phyloP scores from a whole-genome alignment of 441 rosid species.

The Monsonia emarginata region DNA sequence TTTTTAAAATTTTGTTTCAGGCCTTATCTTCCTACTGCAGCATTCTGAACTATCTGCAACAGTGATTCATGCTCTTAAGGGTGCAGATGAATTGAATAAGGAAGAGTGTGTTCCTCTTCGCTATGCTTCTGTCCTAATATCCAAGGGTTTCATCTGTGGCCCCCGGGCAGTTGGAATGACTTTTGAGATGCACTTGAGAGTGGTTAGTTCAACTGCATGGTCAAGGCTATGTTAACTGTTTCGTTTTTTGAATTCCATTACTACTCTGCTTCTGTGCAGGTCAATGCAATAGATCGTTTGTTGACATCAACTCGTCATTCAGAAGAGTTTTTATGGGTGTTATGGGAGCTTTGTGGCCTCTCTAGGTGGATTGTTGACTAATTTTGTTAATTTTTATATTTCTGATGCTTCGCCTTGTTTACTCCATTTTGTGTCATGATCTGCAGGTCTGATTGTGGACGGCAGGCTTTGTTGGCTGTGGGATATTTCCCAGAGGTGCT shows the following conservation, averaged over 20 bases:
- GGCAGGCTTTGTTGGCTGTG: conserved; percentile 71
- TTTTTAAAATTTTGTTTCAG: conserved; percentile 36
- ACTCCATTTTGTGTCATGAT: conserved; percentile 22
- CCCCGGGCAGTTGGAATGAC: conserved; percentile 70
- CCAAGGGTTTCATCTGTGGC: conserved; percentile 86
- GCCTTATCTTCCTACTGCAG: conserved; percentile 66
- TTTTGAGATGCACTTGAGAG: conserved; percentile 84
- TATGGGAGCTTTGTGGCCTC: conserved; percentile 92
- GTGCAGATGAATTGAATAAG: conserved; percentile 39
- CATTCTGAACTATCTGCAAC: conserved; percentile 68
- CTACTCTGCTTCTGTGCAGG: conserved; percentile 33
- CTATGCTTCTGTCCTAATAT: conserved; percentile 63
- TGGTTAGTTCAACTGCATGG: conserved; percentile 51
- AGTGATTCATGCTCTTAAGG: conserved; percentile 60
- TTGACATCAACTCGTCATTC: conserved; percentile 59
- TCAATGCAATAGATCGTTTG: conserved; percentile 75
- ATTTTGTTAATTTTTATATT: conserved; percentile 16
- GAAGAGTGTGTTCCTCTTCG: conserved; percentile 92
- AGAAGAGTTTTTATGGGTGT: conserved; percentile 93
- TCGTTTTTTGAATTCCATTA: conserved; percentile 8
- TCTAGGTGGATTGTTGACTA: conserved; percentile 49
- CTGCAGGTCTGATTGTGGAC: conserved; percentile 90
- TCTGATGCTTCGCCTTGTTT: conserved; percentile 19
- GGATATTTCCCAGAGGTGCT: conserved; percentile 86
- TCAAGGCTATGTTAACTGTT: conserved; percentile 11